phyloP scores from a whole-genome alignment of 148 eudicot genomes.

The Beta vulgaris region DNA sequence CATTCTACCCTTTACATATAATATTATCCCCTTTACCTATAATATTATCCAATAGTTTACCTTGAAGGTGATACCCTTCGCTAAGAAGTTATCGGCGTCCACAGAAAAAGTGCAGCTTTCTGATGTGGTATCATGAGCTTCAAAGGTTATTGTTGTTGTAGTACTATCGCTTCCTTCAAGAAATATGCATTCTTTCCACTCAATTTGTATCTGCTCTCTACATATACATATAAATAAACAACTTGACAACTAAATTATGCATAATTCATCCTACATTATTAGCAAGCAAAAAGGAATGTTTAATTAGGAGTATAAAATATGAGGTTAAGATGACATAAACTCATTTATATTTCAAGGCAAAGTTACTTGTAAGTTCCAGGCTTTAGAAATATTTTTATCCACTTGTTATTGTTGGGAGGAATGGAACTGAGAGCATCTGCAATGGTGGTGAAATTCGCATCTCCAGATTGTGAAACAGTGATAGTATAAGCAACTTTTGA shows the following conservation, averaged over 20 bases:
- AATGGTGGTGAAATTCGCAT: conserved; percentile 16
- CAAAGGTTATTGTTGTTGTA: conserved; percentile 3
- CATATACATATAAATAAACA: neutral
- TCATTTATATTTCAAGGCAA: too few relatives aligned
- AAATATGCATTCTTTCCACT: conserved; percentile 9
- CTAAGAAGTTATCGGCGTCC: conserved; percentile 25
- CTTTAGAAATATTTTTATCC: conserved; percentile 8
- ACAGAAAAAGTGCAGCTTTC: conserved; percentile 13
- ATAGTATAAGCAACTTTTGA: conserved; percentile 20
- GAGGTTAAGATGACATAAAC: too few relatives aligned
- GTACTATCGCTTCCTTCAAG: conserved; percentile 9
- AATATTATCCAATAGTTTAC: neutral
- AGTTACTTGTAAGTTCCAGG: conserved; percentile 27
- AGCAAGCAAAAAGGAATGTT: too few relatives aligned
- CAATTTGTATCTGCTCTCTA: conserved; percentile 4
- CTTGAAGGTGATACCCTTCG: conserved; percentile 19
- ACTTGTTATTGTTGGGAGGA: conserved; percentile 19
- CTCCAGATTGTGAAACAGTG: conserved; percentile 19
- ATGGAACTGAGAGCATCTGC: conserved; percentile 19
- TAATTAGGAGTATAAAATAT: too few relatives aligned
- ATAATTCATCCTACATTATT: neutral
- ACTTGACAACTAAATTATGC: neutral
- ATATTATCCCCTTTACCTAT: neutral
- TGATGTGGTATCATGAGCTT: neutral
- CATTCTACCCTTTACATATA: too few relatives aligned